Conservation (phyloP, 2,329 filamentous ascomycete genomes). For the Truncatella angustata region DNA sequence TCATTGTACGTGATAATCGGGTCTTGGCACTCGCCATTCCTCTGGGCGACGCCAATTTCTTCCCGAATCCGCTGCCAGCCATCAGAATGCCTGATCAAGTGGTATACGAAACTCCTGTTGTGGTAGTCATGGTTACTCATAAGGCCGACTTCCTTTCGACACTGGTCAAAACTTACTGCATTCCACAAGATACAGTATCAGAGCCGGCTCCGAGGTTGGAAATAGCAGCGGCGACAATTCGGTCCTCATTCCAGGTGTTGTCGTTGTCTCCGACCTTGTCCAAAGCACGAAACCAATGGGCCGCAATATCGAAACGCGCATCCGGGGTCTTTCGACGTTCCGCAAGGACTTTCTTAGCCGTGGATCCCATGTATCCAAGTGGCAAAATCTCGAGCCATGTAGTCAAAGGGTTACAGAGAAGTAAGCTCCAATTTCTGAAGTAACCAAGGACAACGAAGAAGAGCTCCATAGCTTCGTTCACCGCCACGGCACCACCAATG, state of each 20-base stretch:
- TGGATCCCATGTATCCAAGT: neutral
- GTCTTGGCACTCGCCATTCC: neutral
- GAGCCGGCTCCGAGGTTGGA: constrained; percentile 2
- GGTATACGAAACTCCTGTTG: constrained; percentile 2
- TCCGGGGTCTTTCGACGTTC: constrained; percentile 9
- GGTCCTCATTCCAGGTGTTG: neutral
- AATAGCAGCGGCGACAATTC: constrained; percentile 2
- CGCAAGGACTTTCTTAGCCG: neutral
- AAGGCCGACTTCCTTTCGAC: too few species aligned
- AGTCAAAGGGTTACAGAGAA: constrained; percentile 8
- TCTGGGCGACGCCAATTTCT: neutral
- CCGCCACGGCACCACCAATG: constrained; percentile 21
- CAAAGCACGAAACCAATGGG: constrained; percentile 8
- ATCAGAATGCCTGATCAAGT: neutral
- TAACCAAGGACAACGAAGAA: constrained; percentile 23
- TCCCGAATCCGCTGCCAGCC: neutral
- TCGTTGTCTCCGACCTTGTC: constrained; percentile 1
- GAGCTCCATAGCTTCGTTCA: constrained; percentile 18
- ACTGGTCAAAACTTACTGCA: constrained; percentile 1
- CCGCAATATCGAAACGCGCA: neutral
- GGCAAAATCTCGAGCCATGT: neutral
- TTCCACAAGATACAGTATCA: neutral
- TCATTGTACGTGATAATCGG: neutral
- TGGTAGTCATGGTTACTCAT: neutral
- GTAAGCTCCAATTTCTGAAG: constrained; percentile 4